Percentiles rank a stretch among this genome's conserved stretches.
Conservation (phyloP, 768 basidiomycete species). For the Tylopilus subfusipes region DNA sequence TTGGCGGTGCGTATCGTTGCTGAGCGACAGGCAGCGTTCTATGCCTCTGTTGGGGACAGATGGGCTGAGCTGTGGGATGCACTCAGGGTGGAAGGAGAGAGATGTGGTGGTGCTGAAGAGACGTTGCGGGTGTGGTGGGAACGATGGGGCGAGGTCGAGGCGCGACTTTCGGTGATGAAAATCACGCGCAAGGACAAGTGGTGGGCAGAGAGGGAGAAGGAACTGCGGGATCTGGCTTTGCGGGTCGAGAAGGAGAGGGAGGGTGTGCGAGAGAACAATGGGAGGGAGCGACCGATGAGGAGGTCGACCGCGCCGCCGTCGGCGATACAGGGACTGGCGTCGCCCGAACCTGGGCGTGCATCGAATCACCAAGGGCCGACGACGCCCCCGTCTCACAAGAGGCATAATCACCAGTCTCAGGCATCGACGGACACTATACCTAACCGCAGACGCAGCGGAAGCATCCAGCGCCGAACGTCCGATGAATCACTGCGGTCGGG, state of each 20-base stretch:
- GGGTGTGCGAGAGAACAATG: conserved; percentile 5
- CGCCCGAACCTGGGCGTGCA: conserved; percentile 22
- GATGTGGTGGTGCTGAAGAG: conserved; percentile 63
- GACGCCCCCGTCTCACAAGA: conserved; percentile 21
- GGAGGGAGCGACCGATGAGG: conserved; percentile 16
- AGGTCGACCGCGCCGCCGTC: conserved; percentile 17
- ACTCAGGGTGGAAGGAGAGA: conserved; percentile 65
- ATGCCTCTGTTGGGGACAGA: conserved; percentile 52
- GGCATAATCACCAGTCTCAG: conserved; percentile 29
- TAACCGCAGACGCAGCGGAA: conserved; percentile 28
- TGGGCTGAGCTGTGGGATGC: conserved; percentile 89
- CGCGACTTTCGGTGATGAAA: conserved; percentile 38
- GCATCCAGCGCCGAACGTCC: conserved; percentile 33
- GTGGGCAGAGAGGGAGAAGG: conserved; percentile 31
- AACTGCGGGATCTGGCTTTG: conserved; percentile 17
- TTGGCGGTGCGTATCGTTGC: conserved; percentile 51
- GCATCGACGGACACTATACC: conserved; percentile 25
- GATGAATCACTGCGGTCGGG: conserved; percentile 41
- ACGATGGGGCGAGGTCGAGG: conserved; percentile 67
- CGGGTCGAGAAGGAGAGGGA: conserved; percentile 20
- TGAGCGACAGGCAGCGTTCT: conserved; percentile 58
- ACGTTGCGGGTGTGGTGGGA: conserved; percentile 69
- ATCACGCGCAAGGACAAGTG: conserved; percentile 36
- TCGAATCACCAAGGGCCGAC: conserved; percentile 27
- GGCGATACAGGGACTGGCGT: conserved; percentile 1